Conservation (phyloP, 805 yeast genomes). For the Cyberlindnera bimundalis region DNA sequence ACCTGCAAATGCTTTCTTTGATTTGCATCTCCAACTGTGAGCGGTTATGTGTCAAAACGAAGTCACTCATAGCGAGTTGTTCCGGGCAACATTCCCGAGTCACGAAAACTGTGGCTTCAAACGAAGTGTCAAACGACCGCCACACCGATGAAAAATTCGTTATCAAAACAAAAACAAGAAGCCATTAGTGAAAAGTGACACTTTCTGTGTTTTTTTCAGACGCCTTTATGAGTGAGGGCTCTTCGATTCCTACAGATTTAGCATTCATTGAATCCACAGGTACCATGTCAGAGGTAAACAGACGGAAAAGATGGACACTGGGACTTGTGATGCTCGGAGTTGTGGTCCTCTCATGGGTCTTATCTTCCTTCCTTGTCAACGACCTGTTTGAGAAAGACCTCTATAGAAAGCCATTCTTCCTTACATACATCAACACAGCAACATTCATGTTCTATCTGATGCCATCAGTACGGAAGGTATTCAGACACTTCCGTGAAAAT, state of each 20-base stretch:
- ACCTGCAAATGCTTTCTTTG: no score
- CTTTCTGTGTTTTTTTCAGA: background rate
- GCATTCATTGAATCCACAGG: background rate
- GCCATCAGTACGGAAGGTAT: constrained; percentile 43
- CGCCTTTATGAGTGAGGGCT: no score
- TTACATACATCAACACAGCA: constrained; percentile 88
- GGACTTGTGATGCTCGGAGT: constrained; percentile 71
- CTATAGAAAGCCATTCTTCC: constrained; percentile 86
- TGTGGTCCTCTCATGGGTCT: constrained; percentile 87
- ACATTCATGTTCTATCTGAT: constrained; percentile 75
- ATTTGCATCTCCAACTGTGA: no score
- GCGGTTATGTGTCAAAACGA: no score
- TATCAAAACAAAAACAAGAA: background rate
- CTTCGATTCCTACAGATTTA: no score
- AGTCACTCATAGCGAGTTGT: no score
- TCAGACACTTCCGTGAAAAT: constrained; percentile 27
- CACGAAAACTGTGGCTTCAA: constrained; percentile 3
- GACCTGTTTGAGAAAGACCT: constrained; percentile 63
- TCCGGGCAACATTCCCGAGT: no score
- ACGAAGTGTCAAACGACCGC: background rate
- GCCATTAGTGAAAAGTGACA: no score
- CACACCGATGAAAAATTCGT: constrained; percentile 1
- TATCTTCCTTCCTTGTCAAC: constrained; percentile 82
- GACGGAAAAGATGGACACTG: constrained; percentile 54
- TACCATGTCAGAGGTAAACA: constrained; percentile 10